Conservation (phyloP, 495 filamentous ascomycete species). For the Penicillium cosmopolitanum region DNA sequence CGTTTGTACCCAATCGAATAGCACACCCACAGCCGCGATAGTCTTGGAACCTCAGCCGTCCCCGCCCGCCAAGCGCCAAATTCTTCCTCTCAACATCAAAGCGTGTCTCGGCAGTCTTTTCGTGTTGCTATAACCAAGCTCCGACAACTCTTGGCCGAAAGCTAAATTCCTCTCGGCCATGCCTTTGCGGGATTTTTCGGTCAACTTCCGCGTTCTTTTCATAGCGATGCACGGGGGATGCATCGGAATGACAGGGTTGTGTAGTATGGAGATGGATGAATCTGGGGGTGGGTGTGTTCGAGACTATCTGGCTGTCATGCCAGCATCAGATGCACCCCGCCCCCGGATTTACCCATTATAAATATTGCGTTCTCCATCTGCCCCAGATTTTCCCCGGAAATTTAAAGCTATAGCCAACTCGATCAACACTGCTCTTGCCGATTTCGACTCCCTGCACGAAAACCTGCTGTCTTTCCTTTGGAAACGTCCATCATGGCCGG, state of each 20-base stretch:
- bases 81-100: background rate
- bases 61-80: constrained; percentile 2
- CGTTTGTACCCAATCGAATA: background rate
- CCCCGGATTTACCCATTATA: background rate
- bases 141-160: background rate
- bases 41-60: background rate
- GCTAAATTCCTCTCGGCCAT: background rate
- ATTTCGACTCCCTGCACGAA: background rate
- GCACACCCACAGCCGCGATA: background rate
- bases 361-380: background rate
- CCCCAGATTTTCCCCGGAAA: background rate
- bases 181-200: constrained; percentile 1
- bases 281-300: no score
- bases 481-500: constrained; percentile 51
- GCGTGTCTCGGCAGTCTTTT: background rate
- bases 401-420: background rate
- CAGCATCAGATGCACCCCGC: background rate
- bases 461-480: background rate
- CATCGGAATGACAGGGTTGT: background rate
- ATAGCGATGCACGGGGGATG: no score
- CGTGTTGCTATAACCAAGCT: background rate
- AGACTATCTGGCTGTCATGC: no score
- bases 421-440: background rate
- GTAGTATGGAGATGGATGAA: no score
- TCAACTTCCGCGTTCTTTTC: background rate